Conservation (phyloP, 2,329 filamentous ascomycete genomes). For the Phialophora expanda region DNA sequence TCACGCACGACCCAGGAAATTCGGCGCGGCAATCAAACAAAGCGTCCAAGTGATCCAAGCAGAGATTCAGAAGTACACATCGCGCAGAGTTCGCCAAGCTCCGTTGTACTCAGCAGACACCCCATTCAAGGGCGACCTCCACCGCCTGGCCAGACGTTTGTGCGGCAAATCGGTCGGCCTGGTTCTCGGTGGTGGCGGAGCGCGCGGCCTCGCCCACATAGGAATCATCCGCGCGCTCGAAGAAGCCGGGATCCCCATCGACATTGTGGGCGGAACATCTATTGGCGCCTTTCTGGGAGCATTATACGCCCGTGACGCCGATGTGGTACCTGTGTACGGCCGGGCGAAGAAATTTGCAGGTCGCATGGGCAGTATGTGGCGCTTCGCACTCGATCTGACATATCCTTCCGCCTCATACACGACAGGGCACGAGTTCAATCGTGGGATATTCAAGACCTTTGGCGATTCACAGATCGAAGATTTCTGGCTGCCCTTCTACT, state of each 20-base stretch:
- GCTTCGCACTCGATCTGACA: constrained; percentile 94
- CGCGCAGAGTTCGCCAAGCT: constrained; percentile 83
- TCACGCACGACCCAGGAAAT: constrained; percentile 74
- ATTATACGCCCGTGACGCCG: constrained; percentile 92
- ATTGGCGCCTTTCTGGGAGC: constrained; percentile 96
- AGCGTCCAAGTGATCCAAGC: constrained; percentile 93
- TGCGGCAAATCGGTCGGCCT: constrained; percentile 94
- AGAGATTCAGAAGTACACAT: constrained; percentile 98
- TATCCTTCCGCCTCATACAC: constrained; percentile 98
- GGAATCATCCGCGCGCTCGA: constrained; percentile 94
- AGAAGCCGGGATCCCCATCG: constrained; percentile 94
- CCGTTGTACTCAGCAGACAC: constrained; percentile 90
- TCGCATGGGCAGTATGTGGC: constrained; percentile 99
- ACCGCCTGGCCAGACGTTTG: constrained; percentile 83
- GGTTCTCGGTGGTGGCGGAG: constrained; percentile 91
- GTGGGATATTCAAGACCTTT: constrained; percentile 98
- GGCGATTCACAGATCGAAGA: constrained; percentile 97
- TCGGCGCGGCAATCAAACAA: constrained; percentile 86
- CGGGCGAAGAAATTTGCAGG: constrained; percentile 96
- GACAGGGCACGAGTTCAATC: constrained; percentile 97
- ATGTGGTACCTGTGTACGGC: constrained; percentile 95
- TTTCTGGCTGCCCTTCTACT: constrained; percentile 98
- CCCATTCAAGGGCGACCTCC: constrained; percentile 95
- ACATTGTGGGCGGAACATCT: constrained; percentile 92
- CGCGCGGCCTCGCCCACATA: constrained; percentile 87